These are phyloP conservation scores for Talaromyces rugulosus DNA, from an alignment of 2,329 filamentous ascomycete genomes.

Conservation along the genomic window DNA sequence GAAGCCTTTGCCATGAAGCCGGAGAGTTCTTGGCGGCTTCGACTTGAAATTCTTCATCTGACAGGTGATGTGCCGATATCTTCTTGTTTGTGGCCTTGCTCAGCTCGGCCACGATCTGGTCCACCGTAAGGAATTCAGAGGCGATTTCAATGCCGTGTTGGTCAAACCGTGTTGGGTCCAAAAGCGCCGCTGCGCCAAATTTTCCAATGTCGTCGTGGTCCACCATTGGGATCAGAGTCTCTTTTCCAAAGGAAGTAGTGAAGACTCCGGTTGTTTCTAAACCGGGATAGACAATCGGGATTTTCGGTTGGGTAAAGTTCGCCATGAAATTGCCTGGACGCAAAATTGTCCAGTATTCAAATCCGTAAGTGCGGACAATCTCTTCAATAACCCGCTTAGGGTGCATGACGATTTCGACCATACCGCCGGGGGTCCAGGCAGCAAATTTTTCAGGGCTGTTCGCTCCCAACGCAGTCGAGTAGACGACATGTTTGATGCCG, in stretches of 20 bases:
- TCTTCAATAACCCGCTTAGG: conserved; percentile 44
- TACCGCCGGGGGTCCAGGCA: conserved; percentile 21
- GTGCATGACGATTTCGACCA: conserved; percentile 27
- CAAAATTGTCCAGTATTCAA: conserved; percentile 47
- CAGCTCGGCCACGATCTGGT: conserved; percentile 36
- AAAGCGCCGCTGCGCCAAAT: conserved; percentile 43
- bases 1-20: conserved; percentile 33
- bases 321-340: conserved; percentile 51
- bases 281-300: conserved; percentile 34
- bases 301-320: conserved; percentile 45
- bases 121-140: conserved; percentile 37
- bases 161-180: conserved; percentile 39
- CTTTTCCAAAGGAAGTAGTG: conserved; percentile 30
- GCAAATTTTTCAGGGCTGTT: conserved; percentile 25
- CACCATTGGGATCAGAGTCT: conserved; percentile 40
- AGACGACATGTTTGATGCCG: conserved; percentile 30
- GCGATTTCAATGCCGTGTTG: conserved; percentile 39
- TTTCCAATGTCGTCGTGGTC: conserved; percentile 47
- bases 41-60: conserved; percentile 39
- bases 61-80: conserved; percentile 36
- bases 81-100: conserved; percentile 28
- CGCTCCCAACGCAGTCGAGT: conserved; percentile 25
- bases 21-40: conserved; percentile 34
- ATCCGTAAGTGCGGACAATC: conserved; percentile 31
- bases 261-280: conserved; percentile 38